phyloP scores from a whole-genome alignment of 2,329 filamentous ascomycete genomes.

The Trichoderma arundinaceum region DNA sequence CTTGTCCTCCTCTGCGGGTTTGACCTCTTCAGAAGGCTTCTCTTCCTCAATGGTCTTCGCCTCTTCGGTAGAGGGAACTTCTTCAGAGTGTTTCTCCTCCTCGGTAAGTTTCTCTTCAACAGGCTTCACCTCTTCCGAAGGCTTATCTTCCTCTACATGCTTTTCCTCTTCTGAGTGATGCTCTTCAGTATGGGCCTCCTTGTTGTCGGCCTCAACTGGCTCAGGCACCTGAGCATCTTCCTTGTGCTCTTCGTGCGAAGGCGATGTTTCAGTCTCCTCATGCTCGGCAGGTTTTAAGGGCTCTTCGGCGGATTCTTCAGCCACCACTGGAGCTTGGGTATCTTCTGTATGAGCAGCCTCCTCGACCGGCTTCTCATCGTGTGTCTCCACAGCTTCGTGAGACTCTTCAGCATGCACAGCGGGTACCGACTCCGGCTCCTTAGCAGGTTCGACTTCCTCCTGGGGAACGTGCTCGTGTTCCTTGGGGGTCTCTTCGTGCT shows the following conservation, averaged over 20 bases:
- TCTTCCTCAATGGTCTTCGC: neutral
- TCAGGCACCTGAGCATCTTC: conserved; percentile 8
- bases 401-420: conserved; percentile 23
- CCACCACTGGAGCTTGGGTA: conserved; percentile 12
- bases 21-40: conserved; percentile 4
- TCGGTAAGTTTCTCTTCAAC: conserved; percentile 8
- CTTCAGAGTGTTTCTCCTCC: conserved; percentile 2
- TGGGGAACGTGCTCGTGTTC: neutral
- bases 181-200: conserved; percentile 1
- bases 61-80: neutral
- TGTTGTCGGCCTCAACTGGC: conserved; percentile 15
- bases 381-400: conserved; percentile 28
- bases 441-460: conserved; percentile 1
- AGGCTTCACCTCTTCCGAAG: neutral
- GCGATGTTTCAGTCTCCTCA: conserved; percentile 5
- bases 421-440: conserved; percentile 19
- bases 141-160: neutral
- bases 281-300: conserved; percentile 3
- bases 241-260: conserved; percentile 1
- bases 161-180: conserved; percentile 6
- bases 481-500: neutral
- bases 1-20: neutral
- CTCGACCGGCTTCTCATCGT: conserved; percentile 27
- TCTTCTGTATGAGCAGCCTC: conserved; percentile 13
- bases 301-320: conserved; percentile 4